Conservation (phyloP, 805 yeast species). For the Saccharomycopsis sp. region DNA sequence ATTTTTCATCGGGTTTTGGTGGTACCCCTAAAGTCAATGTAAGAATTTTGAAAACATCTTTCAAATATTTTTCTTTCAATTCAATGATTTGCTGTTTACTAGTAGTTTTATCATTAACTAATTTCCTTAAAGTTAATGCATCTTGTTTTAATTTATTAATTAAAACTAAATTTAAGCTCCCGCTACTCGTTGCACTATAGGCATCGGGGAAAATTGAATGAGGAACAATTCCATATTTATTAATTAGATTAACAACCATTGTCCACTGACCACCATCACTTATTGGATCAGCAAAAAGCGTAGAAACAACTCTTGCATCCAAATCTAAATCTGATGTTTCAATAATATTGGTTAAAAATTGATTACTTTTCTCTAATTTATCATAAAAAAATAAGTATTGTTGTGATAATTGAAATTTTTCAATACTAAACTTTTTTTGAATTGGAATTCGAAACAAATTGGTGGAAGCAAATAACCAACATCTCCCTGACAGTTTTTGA, state of each 20-base stretch:
- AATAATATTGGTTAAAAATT: slow-evolving; percentile 66
- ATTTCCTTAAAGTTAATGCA: slow-evolving; percentile 60
- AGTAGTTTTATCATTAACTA: slow-evolving; percentile 32
- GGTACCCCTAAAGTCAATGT: slow-evolving; percentile 72
- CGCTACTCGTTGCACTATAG: slow-evolving; percentile 44
- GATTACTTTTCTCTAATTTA: slow-evolving; percentile 78
- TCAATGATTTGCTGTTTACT: slow-evolving; percentile 31
- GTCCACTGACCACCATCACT: slow-evolving; percentile 87
- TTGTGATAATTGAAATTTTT: slow-evolving; percentile 69
- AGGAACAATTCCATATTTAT: slow-evolving; percentile 80
- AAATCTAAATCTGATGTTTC: slow-evolving; percentile 61
- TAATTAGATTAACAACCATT: slow-evolving; percentile 69
- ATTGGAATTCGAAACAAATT: slow-evolving; percentile 62
- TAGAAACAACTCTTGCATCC: slow-evolving; percentile 65
- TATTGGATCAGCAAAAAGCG: slow-evolving; percentile 57
- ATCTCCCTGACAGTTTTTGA: slow-evolving; percentile 72
- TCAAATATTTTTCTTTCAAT: slow-evolving; percentile 42
- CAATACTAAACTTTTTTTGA: slow-evolving; percentile 54
- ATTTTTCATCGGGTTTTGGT: slow-evolving; percentile 60
- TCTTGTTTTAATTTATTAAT: slow-evolving; percentile 70
- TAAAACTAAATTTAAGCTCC: slow-evolving; percentile 50
- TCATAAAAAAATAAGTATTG: slow-evolving; percentile 78
- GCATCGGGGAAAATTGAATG: slow-evolving; percentile 66
- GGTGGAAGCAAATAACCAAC: slow-evolving; percentile 85
- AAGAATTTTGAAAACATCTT: slow-evolving; percentile 58